Base-by-base conservation (phyloP, 164 flowering plant genomes). In the Stephania yunnanensis region DNA sequence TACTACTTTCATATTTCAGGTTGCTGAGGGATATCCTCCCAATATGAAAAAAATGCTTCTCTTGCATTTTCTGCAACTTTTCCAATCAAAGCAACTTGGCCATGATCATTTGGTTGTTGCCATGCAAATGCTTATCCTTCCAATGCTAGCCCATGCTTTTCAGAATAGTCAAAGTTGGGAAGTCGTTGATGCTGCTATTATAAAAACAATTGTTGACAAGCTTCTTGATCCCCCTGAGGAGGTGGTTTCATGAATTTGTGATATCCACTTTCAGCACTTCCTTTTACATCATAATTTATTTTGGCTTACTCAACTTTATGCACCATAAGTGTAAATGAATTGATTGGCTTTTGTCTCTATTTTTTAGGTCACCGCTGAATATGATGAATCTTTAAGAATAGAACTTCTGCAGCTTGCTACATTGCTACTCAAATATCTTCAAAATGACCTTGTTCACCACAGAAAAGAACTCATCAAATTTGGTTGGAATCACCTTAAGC, bases 401-500 rank as follows among this genome's bases (percentile, higher is more conserved):
- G 99, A 96, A 79, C 94, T 96, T 79, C 80, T 96, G 86, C 99
- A 96, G 86, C 93, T 96, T 44, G 98, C 99, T 1, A 94, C 99
- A 30, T 82, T 96, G 78, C 97, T 96, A 80, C 91, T 96, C 25
- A 96, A 96, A 76, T 90, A 96, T 86, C 94, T 96, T 48, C 98
- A 96, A 80, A 90, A 73, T 85, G 97, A 96, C 75, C 98, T 96
- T 84, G 99, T 96, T 81, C 95, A 89, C 72, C 98, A 96, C 71
- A 83, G 98, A 73, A 96, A 96, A 77, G 99, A 96, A 79, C 94
- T 96, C 12, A 94, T 96, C 46, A 96, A 96, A 79, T 96, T 96
- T 89, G 99, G 99, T 2, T 96, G 99, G 99, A 94, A 96, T 85
- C 99, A 96, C 86, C 97, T 96, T 30, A 96, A 96, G 84, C 95